phyloP scores from a whole-genome alignment of 176 grass and related monocot genomes.

The Eleusine coracana region DNA sequence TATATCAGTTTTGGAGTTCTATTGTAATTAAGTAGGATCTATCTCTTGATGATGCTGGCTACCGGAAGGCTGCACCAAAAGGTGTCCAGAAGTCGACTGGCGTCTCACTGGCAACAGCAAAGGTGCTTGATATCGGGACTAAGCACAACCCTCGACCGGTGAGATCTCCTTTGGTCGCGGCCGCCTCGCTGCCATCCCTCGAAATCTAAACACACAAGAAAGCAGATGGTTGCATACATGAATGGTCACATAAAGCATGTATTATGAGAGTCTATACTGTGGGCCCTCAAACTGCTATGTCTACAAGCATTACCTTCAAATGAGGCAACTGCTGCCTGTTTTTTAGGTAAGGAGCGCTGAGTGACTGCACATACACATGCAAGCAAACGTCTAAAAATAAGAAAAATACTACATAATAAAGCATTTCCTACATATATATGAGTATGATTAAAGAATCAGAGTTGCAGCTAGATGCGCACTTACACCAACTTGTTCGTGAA shows the following conservation, averaged over 20 bases:
- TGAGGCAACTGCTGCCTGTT: slow-evolving; percentile 66
- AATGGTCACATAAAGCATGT: background rate
- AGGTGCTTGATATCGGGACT: slow-evolving; percentile 83
- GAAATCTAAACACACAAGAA: background rate
- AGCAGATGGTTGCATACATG: background rate
- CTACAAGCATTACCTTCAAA: slow-evolving; percentile 50
- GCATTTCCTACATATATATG: background rate
- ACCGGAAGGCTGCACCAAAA: slow-evolving; percentile 71
- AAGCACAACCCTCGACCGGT: slow-evolving; percentile 79
- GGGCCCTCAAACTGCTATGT: background rate
- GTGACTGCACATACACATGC: slow-evolving; percentile 45
- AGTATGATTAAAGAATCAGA: slow-evolving; percentile 30
- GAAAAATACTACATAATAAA: background rate
- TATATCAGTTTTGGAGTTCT: background rate
- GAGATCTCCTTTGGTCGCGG: slow-evolving; percentile 51
- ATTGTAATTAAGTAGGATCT: background rate
- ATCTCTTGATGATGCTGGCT: slow-evolving; percentile 16
- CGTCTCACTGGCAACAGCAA: slow-evolving; percentile 65
- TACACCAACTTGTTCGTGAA: slow-evolving; percentile 96
- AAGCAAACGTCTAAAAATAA: background rate
- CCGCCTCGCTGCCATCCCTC: slow-evolving; percentile 39
- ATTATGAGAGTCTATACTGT: background rate
- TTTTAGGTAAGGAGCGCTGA: slow-evolving; percentile 84
- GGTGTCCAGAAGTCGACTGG: slow-evolving; percentile 81
- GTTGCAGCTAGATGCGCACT: slow-evolving; percentile 41